Base-by-base conservation (phyloP, 169 alveolate species). In the Babesia sp. region DNA sequence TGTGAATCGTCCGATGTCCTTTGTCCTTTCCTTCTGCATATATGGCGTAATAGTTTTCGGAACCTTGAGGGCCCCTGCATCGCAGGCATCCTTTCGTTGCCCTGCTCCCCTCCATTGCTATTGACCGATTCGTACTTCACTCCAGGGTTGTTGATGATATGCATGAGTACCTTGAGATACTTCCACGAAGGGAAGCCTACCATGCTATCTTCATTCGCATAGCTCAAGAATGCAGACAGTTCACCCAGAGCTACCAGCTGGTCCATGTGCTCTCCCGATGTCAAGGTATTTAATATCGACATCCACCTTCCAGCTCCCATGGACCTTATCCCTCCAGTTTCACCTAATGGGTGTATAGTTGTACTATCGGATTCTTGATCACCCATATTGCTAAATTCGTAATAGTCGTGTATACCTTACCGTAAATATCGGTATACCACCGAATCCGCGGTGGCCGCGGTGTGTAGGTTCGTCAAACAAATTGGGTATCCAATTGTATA, bases 181-280 rank as follows among this genome's bases (percentile, higher is more conserved):
- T 22, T 55, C 76, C 73, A 69, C 5, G 87, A 31, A 2, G 87
- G 83, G 29, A 79, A 79, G 24, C 87, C 87, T 0, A 70, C 44
- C 60, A 79, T 31, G 33, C 33, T 36, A 0, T 79, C 87, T 50
- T 79, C 87, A 39, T 6, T 71, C 29, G 87, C 60, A 63, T 69
- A 79, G 31, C 87, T 79, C 54, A 79, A 60, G 14, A 42, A 37
- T 12, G 48, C 33, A 8, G 82, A 70, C 12, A 79, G 46, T 53
- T 79, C 87, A 18, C 68, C 63, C 9, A 79, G 61, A 2, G 69
- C 41, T 16, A 70, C 14, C 51, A 79, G 26, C 82, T 79, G 87
- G 29, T 68, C 87, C 26, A 45, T 33, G 70, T 68, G 45, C 1
- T 33, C 26, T 11, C 83, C 87, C 28, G 59, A 51, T 26, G 71